phyloP scores from a whole-genome alignment of 345 rosid species.

The Hevea brasiliensis region DNA sequence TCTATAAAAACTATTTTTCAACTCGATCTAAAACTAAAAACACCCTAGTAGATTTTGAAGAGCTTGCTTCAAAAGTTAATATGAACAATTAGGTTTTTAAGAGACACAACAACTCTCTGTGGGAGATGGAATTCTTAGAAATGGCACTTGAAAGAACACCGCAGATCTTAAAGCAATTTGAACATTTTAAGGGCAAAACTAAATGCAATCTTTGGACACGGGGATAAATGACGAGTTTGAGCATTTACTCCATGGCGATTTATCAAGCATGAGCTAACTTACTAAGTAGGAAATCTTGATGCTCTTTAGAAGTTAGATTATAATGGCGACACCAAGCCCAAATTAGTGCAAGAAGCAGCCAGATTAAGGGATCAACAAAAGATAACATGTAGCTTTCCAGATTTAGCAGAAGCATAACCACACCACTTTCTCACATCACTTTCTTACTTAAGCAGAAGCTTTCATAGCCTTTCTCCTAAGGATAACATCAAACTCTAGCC shows the following conservation, averaged over 20 bases:
- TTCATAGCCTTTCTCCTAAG: background rate
- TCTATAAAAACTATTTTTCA: too few relatives aligned
- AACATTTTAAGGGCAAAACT: background rate
- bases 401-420: too few relatives aligned
- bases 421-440: too few relatives aligned
- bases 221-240: background rate
- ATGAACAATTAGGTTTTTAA: background rate
- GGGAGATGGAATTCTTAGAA: background rate
- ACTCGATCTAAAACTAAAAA: too few relatives aligned
- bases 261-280: background rate
- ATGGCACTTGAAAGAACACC: background rate
- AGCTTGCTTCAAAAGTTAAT: too few relatives aligned
- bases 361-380: background rate
- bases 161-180: background rate
- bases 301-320: too few relatives aligned
- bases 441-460: too few relatives aligned
- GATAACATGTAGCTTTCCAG: background rate
- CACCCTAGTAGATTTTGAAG: too few relatives aligned
- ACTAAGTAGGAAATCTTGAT: background rate
- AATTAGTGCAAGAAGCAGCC: background rate
- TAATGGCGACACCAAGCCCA: background rate
- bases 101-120: background rate
- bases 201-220: background rate
- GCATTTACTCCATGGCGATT: background rate
- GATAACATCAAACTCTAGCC: background rate